Evolutionary conservation across 192 early-diverging fungal genomes (phyloP).

Genomic region (Helicostylum pulchrum): DNA sequence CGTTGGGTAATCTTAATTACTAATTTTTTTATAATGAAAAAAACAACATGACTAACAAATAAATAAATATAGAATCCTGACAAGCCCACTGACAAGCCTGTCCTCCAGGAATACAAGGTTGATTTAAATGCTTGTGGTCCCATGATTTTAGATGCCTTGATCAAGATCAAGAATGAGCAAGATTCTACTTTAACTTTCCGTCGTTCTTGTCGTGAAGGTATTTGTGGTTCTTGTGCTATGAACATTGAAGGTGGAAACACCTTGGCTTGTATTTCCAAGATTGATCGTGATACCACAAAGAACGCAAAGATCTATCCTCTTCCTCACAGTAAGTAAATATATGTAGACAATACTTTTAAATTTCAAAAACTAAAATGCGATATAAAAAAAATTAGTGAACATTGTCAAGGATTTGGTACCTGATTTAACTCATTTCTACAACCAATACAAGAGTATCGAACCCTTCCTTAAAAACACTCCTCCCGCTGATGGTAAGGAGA

Average conservation of each 20-base stretch:
- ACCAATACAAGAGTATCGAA: slow-evolving; percentile 96
- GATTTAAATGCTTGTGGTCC: slow-evolving; percentile 92
- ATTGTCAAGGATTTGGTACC: slow-evolving; percentile 97
- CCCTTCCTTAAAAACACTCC: slow-evolving; percentile 86
- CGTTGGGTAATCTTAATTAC: slow-evolving; percentile 72
- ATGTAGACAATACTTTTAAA: background rate
- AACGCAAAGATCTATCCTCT: slow-evolving; percentile 90
- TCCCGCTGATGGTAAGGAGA: slow-evolving; percentile 68
- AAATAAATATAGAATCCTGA: slow-evolving; percentile 74
- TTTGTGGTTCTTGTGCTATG: slow-evolving; percentile 98
- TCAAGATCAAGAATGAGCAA: slow-evolving; percentile 97
- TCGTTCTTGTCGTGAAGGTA: slow-evolving; percentile 94
- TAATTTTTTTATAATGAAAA: background rate
- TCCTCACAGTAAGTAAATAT: slow-evolving; percentile 72
- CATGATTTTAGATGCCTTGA: slow-evolving; percentile 93
- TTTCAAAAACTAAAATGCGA: too few species aligned
- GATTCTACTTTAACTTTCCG: slow-evolving; percentile 94
- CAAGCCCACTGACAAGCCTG: slow-evolving; percentile 81
- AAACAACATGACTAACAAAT: background rate
- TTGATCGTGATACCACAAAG: slow-evolving; percentile 68
- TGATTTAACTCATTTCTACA: slow-evolving; percentile 96
- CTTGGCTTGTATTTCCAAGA: slow-evolving; percentile 87
- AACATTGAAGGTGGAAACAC: slow-evolving; percentile 97
- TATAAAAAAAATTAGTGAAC: slow-evolving; percentile 56
- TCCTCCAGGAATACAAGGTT: slow-evolving; percentile 82